These are phyloP conservation scores for Colletotrichum chlorophyti DNA, from an alignment of 2,329 filamentous ascomycete species.

Conservation along the genomic window DNA sequence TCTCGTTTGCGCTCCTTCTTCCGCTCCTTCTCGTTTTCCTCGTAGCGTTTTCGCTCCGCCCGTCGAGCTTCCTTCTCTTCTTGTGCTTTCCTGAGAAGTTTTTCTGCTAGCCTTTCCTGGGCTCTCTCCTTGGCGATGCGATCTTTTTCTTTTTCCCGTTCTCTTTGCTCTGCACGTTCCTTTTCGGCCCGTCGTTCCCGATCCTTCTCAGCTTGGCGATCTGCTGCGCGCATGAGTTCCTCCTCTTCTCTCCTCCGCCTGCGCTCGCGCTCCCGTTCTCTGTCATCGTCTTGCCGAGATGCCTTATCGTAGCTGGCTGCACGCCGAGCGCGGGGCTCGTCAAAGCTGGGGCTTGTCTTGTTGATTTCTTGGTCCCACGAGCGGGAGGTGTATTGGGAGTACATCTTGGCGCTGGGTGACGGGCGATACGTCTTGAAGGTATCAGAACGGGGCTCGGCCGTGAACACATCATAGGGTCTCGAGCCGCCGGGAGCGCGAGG, in stretches of 20 bases:
- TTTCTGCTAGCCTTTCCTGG: conserved; percentile 33
- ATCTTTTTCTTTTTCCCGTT: conserved; percentile 1
- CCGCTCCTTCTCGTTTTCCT: conserved; percentile 38
- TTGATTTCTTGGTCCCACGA: conserved; percentile 57
- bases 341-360: conserved; percentile 47
- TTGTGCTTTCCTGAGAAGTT: conserved; percentile 34
- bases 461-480: conserved; percentile 54
- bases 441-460: conserved; percentile 54
- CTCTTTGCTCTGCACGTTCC: conserved; percentile 27
- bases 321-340: conserved; percentile 51
- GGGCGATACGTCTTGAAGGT: conserved; percentile 45
- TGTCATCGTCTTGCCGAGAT: conserved; percentile 50
- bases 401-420: conserved; percentile 41
- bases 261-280: conserved; percentile 43
- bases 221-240: neutral
- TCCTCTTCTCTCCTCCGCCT: conserved; percentile 35
- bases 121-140: conserved; percentile 20
- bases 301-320: conserved; percentile 55
- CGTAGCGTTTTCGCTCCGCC: conserved; percentile 41
- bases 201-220: conserved; percentile 11
- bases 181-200: conserved; percentile 30
- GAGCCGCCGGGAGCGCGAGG: conserved; percentile 49
- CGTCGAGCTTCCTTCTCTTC: conserved; percentile 41
- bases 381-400: conserved; percentile 43
- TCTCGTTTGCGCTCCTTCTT: conserved; percentile 47